Evolutionary conservation across 306 rosid genomes (phyloP).

Genomic region (Acacia acuminata): DNA sequence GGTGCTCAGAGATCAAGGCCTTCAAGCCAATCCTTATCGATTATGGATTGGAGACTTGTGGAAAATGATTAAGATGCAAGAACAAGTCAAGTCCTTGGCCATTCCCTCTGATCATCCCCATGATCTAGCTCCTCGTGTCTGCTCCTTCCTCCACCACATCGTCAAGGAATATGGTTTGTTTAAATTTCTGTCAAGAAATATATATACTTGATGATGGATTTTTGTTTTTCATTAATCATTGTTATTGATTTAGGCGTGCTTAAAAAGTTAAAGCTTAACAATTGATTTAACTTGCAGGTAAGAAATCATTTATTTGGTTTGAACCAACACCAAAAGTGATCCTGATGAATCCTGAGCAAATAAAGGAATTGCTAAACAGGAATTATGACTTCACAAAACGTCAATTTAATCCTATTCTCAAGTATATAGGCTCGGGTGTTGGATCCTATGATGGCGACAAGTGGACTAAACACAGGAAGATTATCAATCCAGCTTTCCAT

Average conservation of each 20-base stretch:
- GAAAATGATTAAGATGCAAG: background rate
- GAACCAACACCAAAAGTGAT: background rate
- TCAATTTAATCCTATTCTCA: background rate
- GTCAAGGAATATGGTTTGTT: background rate
- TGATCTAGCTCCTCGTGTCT: background rate
- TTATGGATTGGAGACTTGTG: slow-evolving; percentile 36
- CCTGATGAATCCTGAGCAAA: background rate
- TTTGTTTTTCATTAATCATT: too few relatives aligned
- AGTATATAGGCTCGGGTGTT: background rate
- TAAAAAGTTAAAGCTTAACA: background rate
- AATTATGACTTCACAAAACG: background rate
- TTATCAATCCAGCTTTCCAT: background rate
- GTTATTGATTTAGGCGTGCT: background rate
- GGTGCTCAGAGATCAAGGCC: slow-evolving; percentile 46
- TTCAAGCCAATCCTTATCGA: slow-evolving; percentile 48
- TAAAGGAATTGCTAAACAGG: background rate
- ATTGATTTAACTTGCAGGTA: background rate
- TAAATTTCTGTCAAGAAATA: background rate
- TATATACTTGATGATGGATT: background rate
- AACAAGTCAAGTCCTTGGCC: background rate
- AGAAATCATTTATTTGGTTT: background rate
- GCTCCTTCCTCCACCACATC: background rate
- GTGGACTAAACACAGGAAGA: slow-evolving; percentile 2
- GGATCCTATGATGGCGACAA: background rate
- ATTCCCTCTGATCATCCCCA: background rate